A percentile compares a stretch with the other conserved stretches of the same genome.
phyloP scores from a whole-genome alignment of 768 basidiomycete genomes.

The Trametes gibbosa region DNA sequence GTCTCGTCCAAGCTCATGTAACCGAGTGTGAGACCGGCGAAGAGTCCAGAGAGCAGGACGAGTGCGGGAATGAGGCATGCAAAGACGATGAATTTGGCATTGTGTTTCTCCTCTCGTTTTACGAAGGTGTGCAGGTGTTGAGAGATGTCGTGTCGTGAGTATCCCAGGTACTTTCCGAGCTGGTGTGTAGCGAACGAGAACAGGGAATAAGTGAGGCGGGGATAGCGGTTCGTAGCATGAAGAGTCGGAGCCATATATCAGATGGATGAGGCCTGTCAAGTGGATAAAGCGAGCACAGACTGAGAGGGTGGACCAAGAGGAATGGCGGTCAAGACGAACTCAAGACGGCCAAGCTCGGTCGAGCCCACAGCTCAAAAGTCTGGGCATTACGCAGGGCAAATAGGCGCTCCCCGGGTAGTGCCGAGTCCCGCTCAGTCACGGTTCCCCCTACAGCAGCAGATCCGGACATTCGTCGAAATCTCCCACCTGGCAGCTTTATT shows the following conservation, averaged over 20 bases:
- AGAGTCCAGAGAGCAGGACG: slow-evolving; percentile 73
- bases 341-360: too few species aligned
- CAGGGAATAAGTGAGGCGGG: slow-evolving; percentile 18
- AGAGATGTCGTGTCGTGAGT: slow-evolving; percentile 7
- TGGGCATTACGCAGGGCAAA: too few species aligned
- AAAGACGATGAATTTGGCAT: slow-evolving; percentile 35
- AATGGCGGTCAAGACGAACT: too few species aligned
- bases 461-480: too few species aligned
- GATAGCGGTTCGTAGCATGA: slow-evolving; percentile 14
- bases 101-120: slow-evolving; percentile 26
- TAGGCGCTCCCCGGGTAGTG: too few species aligned
- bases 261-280: too few species aligned
- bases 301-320: too few species aligned
- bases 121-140: slow-evolving; percentile 26
- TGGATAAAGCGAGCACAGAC: too few species aligned
- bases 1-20: slow-evolving; percentile 90
- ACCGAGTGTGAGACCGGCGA: slow-evolving; percentile 83
- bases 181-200: slow-evolving; percentile 15
- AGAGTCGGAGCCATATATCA: slow-evolving; percentile 17
- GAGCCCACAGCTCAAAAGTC: too few species aligned
- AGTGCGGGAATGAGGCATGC: slow-evolving; percentile 69
- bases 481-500: too few species aligned
- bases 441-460: too few species aligned
- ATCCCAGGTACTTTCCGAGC: slow-evolving; percentile 9
- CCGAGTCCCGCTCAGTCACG: too few species aligned